Percentiles rank a stretch among this genome's conserved stretches.
Conservation (phyloP, 768 basidiomycete species). For the Porpolomopsis calyptriformis region DNA sequence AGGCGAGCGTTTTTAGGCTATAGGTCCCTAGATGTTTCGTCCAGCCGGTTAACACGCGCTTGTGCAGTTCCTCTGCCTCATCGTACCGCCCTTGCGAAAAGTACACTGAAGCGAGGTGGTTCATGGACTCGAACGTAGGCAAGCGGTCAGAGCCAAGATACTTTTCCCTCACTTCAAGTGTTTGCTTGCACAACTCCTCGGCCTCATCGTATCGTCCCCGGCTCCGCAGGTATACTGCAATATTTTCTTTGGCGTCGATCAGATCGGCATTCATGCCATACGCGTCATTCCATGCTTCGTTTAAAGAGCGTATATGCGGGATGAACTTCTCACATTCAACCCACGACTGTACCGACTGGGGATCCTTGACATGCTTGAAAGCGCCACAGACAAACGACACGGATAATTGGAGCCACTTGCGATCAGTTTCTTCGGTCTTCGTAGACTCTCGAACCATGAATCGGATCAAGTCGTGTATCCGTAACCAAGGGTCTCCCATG, state of each 20-base stretch:
- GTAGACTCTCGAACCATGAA: background rate
- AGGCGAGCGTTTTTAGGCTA: background rate
- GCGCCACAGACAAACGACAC: background rate
- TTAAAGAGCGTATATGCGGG: background rate
- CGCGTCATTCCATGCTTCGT: background rate
- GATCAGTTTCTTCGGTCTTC: background rate
- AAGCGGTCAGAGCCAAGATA: background rate
- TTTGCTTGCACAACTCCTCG: background rate
- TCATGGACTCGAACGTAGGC: background rate
- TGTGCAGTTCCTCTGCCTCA: background rate
- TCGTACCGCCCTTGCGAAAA: background rate
- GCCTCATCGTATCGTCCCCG: constrained; percentile 1
- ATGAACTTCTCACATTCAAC: background rate
- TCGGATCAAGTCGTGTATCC: background rate
- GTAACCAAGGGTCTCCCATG: background rate
- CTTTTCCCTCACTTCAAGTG: background rate
- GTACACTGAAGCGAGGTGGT: background rate
- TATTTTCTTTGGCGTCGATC: background rate
- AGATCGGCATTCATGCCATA: background rate
- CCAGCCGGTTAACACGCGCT: background rate
- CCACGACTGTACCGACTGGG: background rate
- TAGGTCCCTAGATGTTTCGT: background rate
- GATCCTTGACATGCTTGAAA: background rate
- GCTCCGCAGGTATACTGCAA: background rate
- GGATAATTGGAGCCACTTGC: background rate